Evolutionary conservation across 2,329 filamentous ascomycete genomes (phyloP), one percentile per base, ranked within the genome.

Genomic region (Neurospora sp.): DNA sequence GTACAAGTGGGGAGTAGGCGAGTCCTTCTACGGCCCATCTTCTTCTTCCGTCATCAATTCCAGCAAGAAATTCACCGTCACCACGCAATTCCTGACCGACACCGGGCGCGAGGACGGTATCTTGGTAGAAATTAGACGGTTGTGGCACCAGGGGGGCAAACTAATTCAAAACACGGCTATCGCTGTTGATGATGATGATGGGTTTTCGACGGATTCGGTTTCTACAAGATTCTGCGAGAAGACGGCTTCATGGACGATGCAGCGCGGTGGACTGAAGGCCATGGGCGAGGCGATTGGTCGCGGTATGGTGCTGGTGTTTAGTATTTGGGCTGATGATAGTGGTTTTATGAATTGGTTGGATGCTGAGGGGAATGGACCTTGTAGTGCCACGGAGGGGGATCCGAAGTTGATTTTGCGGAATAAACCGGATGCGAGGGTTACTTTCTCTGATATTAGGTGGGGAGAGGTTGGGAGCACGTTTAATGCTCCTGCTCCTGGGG

Each of bases 341-440:
- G 81, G 81, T 62, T 84, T 82, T 71, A 88, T 89, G 86, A 81
- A 83, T 62, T 89, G 86, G 86, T 80, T 89, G 10, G 86, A 89
- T 73, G 78, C 80, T 68, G 79, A 82, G 7, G 79, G 78, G 42
- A 78, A 83, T 3, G 87, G 87, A 0, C 86, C 86, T 36, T 89
- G 87, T 76, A 83, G 81, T 72, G 79, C 79, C 0, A 85, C 83
- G 0, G 84, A 86, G 76, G 87, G 87, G 2, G 78, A 85, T 72
- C 86, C 87, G 2, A 70, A 74, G 8, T 79, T 80, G 36, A 82
- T 89, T 69, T 79, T 82, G 72, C 43, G 76, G 23, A 76, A 81
- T 40, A 77, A 82, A 72, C 79, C 86, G 1, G 78, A 81, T 72
- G 80, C 86, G 42, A 80, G 82, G 72, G 86, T 88, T 19, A 82